Evolutionary conservation across 2,329 filamentous ascomycete genomes (phyloP).

Genomic region (Cladobotryum mycophilum): DNA sequence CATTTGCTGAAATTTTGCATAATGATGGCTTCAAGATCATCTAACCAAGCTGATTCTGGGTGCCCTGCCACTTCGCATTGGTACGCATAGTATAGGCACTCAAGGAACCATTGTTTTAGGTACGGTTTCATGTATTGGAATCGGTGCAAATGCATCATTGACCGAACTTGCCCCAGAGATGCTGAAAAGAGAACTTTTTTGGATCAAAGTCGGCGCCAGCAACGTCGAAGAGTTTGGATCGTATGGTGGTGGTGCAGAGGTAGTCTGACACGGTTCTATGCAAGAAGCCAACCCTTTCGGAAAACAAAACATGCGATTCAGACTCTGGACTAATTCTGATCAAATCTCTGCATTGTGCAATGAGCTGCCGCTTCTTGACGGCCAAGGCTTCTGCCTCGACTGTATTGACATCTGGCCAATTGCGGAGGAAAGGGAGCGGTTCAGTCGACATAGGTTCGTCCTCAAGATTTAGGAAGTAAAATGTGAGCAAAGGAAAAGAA

Average conservation of each 20-base stretch:
- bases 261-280: slow-evolving; percentile 7
- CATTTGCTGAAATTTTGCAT: not conserved
- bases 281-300: slow-evolving; percentile 1
- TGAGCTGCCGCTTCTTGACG: not conserved
- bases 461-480: slow-evolving; percentile 1
- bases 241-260: not conserved
- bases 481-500: slow-evolving; percentile 2
- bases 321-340: not conserved
- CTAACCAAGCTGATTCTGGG: not conserved
- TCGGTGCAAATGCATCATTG: slow-evolving; percentile 2
- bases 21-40: slow-evolving; percentile 2
- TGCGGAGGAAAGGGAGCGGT: not conserved
- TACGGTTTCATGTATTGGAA: slow-evolving; percentile 1
- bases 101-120: slow-evolving; percentile 2
- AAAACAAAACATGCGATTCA: not conserved
- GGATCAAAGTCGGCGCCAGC: slow-evolving; percentile 3
- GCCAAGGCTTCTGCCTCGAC: not conserved
- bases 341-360: slow-evolving; percentile 5
- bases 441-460: not conserved
- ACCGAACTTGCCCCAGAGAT: slow-evolving; percentile 1
- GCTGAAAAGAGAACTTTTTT: not conserved
- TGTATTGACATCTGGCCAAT: not conserved
- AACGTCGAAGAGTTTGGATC: not conserved
- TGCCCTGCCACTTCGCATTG: not conserved
- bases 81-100: slow-evolving; percentile 5